Conservation (phyloP, 2,329 filamentous ascomycete genomes). For the Zymoseptoria pseudotritici region DNA sequence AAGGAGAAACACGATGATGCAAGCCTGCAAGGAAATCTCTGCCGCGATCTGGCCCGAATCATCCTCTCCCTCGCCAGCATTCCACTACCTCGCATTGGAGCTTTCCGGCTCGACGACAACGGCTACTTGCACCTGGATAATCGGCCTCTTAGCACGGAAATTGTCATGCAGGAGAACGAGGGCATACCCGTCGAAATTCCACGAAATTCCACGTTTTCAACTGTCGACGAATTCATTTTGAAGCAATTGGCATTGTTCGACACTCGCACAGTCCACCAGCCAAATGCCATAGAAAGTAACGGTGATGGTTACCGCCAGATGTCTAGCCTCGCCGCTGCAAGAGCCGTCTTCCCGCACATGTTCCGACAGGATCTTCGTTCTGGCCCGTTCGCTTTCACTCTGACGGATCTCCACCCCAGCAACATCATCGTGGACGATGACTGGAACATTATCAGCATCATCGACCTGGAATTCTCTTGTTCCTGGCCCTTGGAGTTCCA, state of each 20-base stretch:
- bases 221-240: background rate
- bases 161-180: background rate
- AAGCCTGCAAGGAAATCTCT: background rate
- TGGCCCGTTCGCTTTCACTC: background rate
- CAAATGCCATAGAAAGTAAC: background rate
- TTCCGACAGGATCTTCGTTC: background rate
- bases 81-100: background rate
- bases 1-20: background rate
- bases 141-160: background rate
- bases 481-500: conserved; percentile 26
- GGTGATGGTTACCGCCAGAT: background rate
- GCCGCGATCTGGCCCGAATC: background rate
- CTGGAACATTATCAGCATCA: background rate
- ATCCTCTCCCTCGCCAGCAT: background rate
- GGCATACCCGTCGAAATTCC: background rate
- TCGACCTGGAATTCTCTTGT: conserved; percentile 15
- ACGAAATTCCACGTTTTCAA: background rate
- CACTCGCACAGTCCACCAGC: background rate
- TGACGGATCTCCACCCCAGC: background rate
- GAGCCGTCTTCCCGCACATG: background rate
- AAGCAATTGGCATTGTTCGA: background rate
- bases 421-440: background rate
- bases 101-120: background rate
- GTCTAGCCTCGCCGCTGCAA: background rate
- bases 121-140: background rate